Evolutionary conservation across 2,329 filamentous ascomycete genomes (phyloP).

Genomic region (Rosellinia necatrix): DNA sequence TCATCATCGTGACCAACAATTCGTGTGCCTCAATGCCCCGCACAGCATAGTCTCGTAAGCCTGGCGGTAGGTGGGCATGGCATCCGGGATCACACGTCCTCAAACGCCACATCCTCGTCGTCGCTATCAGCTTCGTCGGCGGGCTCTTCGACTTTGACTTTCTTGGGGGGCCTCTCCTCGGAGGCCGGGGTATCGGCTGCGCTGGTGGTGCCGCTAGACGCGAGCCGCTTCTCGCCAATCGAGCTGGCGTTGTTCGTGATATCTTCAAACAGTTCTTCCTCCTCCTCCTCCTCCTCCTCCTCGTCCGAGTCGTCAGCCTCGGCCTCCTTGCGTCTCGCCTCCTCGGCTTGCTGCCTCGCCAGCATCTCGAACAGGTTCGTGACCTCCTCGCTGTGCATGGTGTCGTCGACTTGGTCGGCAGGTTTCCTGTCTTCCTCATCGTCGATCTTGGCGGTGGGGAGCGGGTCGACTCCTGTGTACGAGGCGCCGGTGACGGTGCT

Average conservation of each 20-base stretch:
- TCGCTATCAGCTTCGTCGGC: slow-evolving; percentile 41
- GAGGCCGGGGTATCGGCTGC: slow-evolving; percentile 40
- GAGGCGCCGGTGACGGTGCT: slow-evolving; percentile 70
- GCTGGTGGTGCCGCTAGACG: slow-evolving; percentile 40
- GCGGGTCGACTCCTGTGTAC: slow-evolving; percentile 47
- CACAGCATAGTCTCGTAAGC: not conserved
- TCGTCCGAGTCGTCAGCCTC: slow-evolving; percentile 49
- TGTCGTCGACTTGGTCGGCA: slow-evolving; percentile 44
- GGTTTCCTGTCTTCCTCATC: slow-evolving; percentile 55
- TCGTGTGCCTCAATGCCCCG: not conserved
- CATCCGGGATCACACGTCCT: slow-evolving; percentile 46
- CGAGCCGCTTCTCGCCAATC: slow-evolving; percentile 37
- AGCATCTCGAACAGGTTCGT: slow-evolving; percentile 71
- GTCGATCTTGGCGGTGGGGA: slow-evolving; percentile 46
- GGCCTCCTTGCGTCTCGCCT: slow-evolving; percentile 56
- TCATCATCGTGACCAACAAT: too few species aligned
- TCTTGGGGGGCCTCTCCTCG: slow-evolving; percentile 54
- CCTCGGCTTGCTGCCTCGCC: slow-evolving; percentile 58
- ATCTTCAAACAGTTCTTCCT: slow-evolving; percentile 45
- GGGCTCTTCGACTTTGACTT: slow-evolving; percentile 55
- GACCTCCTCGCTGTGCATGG: slow-evolving; percentile 62
- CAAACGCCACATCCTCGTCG: slow-evolving; percentile 51
- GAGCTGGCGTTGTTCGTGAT: slow-evolving; percentile 37
- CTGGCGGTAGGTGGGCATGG: not conserved
- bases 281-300: slow-evolving; percentile 37